Evolutionary conservation across 2,329 filamentous ascomycete species (phyloP).

Genomic region (Xylariaceae sp.): DNA sequence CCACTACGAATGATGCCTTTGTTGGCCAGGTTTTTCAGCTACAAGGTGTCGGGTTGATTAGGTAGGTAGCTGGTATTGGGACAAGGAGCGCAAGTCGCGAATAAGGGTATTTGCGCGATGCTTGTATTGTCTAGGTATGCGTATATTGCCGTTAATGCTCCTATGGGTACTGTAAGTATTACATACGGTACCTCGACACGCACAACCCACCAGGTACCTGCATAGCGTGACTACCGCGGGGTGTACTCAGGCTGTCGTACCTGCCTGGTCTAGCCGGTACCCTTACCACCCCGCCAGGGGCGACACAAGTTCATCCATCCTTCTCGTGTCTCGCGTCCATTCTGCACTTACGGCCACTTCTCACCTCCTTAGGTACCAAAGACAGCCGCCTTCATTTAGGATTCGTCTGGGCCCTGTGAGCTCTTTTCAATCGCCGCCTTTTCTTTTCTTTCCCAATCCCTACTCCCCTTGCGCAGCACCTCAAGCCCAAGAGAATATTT

Average conservation of each 20-base stretch:
- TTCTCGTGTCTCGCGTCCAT: not conserved
- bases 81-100: no score
- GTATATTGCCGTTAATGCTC: no score
- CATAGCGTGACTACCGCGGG: no score
- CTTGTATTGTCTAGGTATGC: no score
- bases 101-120: no score
- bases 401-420: not conserved
- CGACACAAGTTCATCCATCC: not conserved
- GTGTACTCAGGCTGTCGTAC: not conserved
- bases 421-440: constrained; percentile 17
- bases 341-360: not conserved
- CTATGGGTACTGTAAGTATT: no score
- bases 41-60: no score
- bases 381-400: not conserved
- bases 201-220: no score
- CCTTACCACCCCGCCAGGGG: not conserved
- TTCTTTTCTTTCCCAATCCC: not conserved
- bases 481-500: not conserved
- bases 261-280: not conserved
- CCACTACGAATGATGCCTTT: not conserved
- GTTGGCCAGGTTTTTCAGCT: not conserved
- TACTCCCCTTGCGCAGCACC: not conserved
- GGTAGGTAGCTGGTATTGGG: no score
- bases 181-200: no score
- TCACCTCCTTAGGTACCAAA: not conserved